Conservation (phyloP, 2,329 filamentous ascomycete genomes). For the Epichloe brachyelytri region DNA sequence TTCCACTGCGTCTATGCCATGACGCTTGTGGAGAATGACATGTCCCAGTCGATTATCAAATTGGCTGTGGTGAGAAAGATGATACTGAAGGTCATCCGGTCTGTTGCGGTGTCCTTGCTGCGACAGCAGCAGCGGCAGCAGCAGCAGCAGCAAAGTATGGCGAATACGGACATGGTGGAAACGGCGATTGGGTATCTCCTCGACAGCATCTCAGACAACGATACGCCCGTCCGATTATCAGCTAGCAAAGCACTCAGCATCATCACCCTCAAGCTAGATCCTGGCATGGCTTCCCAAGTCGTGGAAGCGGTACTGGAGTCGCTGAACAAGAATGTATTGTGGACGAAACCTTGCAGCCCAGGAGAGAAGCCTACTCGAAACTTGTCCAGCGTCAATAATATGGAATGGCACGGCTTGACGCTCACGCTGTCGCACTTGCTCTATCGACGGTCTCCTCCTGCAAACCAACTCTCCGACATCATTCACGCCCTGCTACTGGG, state of each 20-base stretch:
- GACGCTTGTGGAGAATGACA: slow-evolving; percentile 33
- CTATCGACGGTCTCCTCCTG: slow-evolving; percentile 70
- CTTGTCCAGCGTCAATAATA: slow-evolving; percentile 62
- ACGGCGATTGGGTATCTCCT: slow-evolving; percentile 72
- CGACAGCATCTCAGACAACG: slow-evolving; percentile 67
- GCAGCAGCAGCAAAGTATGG: slow-evolving; percentile 25
- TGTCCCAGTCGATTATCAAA: slow-evolving; percentile 43
- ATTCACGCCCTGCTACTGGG: slow-evolving; percentile 67
- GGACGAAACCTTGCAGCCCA: slow-evolving; percentile 26
- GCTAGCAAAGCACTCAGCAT: slow-evolving; percentile 88
- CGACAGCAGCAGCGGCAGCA: slow-evolving; percentile 26
- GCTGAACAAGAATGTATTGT: slow-evolving; percentile 45
- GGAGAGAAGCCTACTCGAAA: slow-evolving; percentile 34
- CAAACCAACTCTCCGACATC: slow-evolving; percentile 56
- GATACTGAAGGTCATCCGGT: slow-evolving; percentile 73
- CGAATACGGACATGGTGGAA: slow-evolving; percentile 51
- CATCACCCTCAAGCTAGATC: slow-evolving; percentile 65
- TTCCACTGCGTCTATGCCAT: slow-evolving; percentile 53
- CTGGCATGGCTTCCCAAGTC: slow-evolving; percentile 73
- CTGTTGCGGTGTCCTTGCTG: slow-evolving; percentile 54
- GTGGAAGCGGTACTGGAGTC: slow-evolving; percentile 74
- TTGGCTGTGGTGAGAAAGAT: slow-evolving; percentile 74
- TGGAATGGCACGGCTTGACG: slow-evolving; percentile 87
- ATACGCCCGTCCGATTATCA: slow-evolving; percentile 80
- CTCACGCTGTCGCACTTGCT: slow-evolving; percentile 77